Percentiles rank a stretch among this genome's conserved stretches.
Conservation (phyloP, 2,329 filamentous ascomycete species). For the Curvularia spicifera region DNA sequence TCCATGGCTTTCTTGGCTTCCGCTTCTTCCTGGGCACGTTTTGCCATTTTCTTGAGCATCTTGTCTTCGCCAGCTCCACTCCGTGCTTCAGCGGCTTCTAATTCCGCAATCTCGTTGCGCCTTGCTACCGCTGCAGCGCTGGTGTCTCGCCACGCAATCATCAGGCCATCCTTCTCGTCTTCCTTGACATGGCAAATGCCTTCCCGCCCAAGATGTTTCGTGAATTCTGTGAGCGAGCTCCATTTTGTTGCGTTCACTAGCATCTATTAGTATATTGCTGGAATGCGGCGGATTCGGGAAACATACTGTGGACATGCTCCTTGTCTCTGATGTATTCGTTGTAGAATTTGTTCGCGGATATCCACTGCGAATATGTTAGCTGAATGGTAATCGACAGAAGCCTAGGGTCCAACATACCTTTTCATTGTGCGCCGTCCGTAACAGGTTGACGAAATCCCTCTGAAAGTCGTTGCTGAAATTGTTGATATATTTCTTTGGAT, state of each 20-base stretch:
- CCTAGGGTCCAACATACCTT: conserved; percentile 56
- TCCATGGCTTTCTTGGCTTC: conserved; percentile 46
- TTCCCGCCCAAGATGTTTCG: conserved; percentile 83
- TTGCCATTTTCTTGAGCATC: conserved; percentile 83
- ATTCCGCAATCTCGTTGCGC: conserved; percentile 79
- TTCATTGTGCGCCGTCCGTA: conserved; percentile 86
- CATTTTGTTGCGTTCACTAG: conserved; percentile 85
- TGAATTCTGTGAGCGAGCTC: conserved; percentile 87
- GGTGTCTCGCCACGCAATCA: conserved; percentile 90
- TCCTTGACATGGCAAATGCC: conserved; percentile 84
- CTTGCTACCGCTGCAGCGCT: conserved; percentile 82
- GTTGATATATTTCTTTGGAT: conserved; percentile 82
- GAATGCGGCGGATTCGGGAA: too few species aligned
- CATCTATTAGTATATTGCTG: neutral
- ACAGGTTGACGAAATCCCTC: conserved; percentile 75
- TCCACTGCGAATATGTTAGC: conserved; percentile 52
- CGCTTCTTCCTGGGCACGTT: conserved; percentile 69
- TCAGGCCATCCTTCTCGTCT: conserved; percentile 84
- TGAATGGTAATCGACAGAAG: neutral
- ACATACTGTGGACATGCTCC: conserved; percentile 72
- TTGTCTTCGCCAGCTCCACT: conserved; percentile 89
- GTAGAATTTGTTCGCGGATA: conserved; percentile 92
- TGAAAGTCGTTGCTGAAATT: conserved; percentile 83
- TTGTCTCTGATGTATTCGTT: conserved; percentile 82
- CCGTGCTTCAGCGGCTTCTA: conserved; percentile 85